Percentiles rank a stretch among this genome's conserved stretches.
Conservation (phyloP, 768 basidiomycete species). For the Phylloporus sp. region DNA sequence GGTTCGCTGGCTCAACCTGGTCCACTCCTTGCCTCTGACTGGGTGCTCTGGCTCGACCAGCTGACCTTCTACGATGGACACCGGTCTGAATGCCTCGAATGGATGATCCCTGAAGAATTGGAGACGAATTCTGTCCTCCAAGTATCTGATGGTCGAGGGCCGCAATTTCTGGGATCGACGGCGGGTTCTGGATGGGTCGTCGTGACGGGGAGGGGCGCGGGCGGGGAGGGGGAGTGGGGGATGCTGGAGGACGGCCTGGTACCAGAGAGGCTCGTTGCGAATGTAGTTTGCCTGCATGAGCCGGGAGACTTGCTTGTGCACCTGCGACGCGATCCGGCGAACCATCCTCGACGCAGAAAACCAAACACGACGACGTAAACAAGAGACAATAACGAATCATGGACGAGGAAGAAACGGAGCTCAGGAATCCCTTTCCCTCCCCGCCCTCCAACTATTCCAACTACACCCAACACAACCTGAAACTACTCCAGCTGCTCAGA, state of each 20-base stretch:
- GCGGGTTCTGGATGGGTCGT: too few relatives aligned
- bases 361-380: slow-evolving; percentile 10
- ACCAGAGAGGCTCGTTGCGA: slow-evolving; percentile 73
- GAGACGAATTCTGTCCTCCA: slow-evolving; percentile 80
- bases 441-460: slow-evolving; percentile 81
- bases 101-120: slow-evolving; percentile 97
- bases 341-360: slow-evolving; percentile 44
- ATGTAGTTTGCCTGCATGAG: slow-evolving; percentile 64
- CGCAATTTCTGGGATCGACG: slow-evolving; percentile 37
- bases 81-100: slow-evolving; percentile 86
- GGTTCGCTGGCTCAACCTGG: slow-evolving; percentile 71
- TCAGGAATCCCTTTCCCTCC: slow-evolving; percentile 85
- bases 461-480: slow-evolving; percentile 71
- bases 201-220: slow-evolving; percentile 49
- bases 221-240: slow-evolving; percentile 87
- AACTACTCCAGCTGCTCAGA: slow-evolving; percentile 56
- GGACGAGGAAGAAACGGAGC: slow-evolving; percentile 67
- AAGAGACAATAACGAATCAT: too few relatives aligned
- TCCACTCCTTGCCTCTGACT: slow-evolving; percentile 64
- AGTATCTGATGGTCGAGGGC: slow-evolving; percentile 63
- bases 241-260: slow-evolving; percentile 74
- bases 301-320: slow-evolving; percentile 82
- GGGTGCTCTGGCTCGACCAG: slow-evolving; percentile 52
- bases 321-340: slow-evolving; percentile 77
- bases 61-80: slow-evolving; percentile 68